Conservation (phyloP, 179 eudicot genomes). For the Gypsophila paniculata region DNA sequence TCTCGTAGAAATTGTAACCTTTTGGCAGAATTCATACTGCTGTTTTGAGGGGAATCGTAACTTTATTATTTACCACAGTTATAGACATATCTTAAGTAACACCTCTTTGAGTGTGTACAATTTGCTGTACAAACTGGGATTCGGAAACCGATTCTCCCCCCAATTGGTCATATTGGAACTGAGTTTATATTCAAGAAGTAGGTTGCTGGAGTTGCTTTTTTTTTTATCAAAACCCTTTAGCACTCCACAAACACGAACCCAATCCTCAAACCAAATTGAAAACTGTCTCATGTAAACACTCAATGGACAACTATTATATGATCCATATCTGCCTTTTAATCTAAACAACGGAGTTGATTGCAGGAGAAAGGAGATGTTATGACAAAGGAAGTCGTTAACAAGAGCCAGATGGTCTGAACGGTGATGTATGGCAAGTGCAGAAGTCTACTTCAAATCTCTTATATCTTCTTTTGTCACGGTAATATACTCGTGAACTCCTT, state of each 20-base stretch:
- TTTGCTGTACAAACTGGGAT: not conserved
- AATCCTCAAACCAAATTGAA: too few relatives aligned
- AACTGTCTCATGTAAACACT: not conserved
- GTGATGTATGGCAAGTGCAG: conserved; percentile 27
- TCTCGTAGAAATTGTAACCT: not conserved
- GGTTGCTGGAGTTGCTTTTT: too few relatives aligned
- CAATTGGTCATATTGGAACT: too few relatives aligned
- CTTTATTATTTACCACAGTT: too few relatives aligned
- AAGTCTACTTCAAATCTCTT: not conserved
- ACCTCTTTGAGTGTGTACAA: too few relatives aligned
- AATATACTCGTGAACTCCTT: not conserved
- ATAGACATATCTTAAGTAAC: too few relatives aligned
- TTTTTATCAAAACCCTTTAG: too few relatives aligned
- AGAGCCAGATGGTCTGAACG: conserved; percentile 46
- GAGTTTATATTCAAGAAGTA: too few relatives aligned
- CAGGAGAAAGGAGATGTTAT: conserved; percentile 53
- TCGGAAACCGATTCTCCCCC: too few relatives aligned
- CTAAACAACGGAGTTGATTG: conserved; percentile 9
- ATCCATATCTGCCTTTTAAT: not conserved
- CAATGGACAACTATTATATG: too few relatives aligned
- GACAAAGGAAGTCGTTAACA: conserved; percentile 40
- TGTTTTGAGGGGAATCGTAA: not conserved
- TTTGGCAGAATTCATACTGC: not conserved
- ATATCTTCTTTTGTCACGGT: too few relatives aligned
- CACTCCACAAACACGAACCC: too few relatives aligned